Evolutionary conservation across 2,329 filamentous ascomycete genomes (phyloP).

Genomic region (Mollisiaceae sp.): DNA sequence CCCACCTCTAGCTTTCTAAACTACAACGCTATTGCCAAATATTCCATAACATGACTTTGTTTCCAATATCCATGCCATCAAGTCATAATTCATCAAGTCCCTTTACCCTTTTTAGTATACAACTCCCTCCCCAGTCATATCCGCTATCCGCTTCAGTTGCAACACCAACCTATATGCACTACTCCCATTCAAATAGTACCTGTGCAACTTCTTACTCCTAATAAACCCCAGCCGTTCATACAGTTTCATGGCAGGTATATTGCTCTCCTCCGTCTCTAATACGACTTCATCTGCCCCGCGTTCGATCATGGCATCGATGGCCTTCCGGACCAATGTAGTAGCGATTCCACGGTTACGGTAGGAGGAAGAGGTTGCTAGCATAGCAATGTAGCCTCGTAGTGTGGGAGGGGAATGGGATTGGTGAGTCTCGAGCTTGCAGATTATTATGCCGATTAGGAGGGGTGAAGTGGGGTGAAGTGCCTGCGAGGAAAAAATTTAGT

Average conservation of each 20-base stretch:
- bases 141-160: slow-evolving; percentile 46
- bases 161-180: slow-evolving; percentile 90
- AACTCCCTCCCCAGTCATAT: slow-evolving; percentile 35
- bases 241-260: slow-evolving; percentile 84
- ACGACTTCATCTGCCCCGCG: slow-evolving; percentile 91
- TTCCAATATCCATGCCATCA: neutral
- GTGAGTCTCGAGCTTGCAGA: slow-evolving; percentile 93
- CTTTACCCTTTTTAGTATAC: neutral
- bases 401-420: slow-evolving; percentile 76
- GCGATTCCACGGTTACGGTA: slow-evolving; percentile 87
- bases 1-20: neutral
- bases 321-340: slow-evolving; percentile 84
- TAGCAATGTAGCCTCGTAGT: slow-evolving; percentile 93
- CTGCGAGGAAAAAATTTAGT: slow-evolving; percentile 45
- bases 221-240: slow-evolving; percentile 94
- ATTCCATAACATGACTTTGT: neutral
- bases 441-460: slow-evolving; percentile 83
- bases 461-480: slow-evolving; percentile 63
- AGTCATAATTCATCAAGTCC: neutral
- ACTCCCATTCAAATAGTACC: slow-evolving; percentile 96
- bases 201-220: slow-evolving; percentile 87
- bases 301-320: slow-evolving; percentile 88
- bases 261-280: slow-evolving; percentile 94
- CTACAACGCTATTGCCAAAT: neutral
- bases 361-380: slow-evolving; percentile 87